A percentile compares a stretch with the other conserved stretches of the same genome.
phyloP scores from a whole-genome alignment of 768 basidiomycete genomes.

The Suillus occidentalis region DNA sequence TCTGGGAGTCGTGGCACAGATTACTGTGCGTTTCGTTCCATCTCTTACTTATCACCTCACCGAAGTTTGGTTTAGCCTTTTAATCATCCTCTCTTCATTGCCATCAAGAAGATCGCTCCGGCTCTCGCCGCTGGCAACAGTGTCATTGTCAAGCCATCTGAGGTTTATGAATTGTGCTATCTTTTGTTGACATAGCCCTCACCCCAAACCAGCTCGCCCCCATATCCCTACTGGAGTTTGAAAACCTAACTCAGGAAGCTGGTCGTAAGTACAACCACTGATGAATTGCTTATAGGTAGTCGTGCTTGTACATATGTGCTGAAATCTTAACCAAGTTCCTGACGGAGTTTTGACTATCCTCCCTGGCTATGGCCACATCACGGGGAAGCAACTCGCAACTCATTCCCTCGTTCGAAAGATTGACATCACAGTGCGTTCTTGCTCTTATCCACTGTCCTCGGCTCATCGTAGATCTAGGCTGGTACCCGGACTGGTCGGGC shows the following conservation, averaged over 20 bases:
- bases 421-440: conserved; percentile 68
- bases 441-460: neutral
- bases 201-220: conserved; percentile 59
- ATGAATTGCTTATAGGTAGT: neutral
- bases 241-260: conserved; percentile 57
- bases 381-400: conserved; percentile 64
- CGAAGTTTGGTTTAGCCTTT: conserved; percentile 57
- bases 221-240: conserved; percentile 77
- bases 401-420: conserved; percentile 75
- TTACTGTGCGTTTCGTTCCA: conserved; percentile 52
- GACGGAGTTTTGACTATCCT: conserved; percentile 70
- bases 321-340: conserved; percentile 55
- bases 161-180: conserved; percentile 39
- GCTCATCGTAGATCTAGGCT: conserved; percentile 45
- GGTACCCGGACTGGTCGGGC: conserved; percentile 77
- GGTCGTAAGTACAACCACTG: conserved; percentile 50
- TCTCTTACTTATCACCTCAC: conserved; percentile 1
- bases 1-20: conserved; percentile 86
- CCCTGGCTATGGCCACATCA: conserved; percentile 65
- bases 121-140: conserved; percentile 84
- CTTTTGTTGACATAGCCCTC: conserved; percentile 2
- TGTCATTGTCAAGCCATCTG: conserved; percentile 81
- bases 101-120: conserved; percentile 85
- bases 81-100: conserved; percentile 88
- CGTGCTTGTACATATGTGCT: neutral